Evolutionary conservation across 495 filamentous ascomycete genomes (phyloP).

Genomic region (Penicillium mononematosum): DNA sequence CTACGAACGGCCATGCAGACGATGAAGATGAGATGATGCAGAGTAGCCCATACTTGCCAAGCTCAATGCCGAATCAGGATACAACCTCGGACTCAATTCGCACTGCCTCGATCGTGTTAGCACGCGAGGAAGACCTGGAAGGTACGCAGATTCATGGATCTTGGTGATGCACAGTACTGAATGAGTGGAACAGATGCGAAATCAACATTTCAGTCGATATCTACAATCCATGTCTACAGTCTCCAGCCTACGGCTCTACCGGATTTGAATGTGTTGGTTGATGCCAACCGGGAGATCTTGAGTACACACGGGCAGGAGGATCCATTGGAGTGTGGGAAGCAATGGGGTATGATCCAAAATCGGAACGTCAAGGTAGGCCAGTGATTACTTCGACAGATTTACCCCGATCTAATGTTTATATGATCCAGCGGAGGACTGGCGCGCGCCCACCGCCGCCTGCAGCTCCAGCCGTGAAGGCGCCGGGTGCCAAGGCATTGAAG

Average conservation of each 20-base stretch:
- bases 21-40: slow-evolving; percentile 74
- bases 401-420: slow-evolving; percentile 14
- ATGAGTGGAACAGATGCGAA: slow-evolving; percentile 56
- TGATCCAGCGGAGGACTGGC: slow-evolving; percentile 49
- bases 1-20: slow-evolving; percentile 36
- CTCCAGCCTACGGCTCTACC: slow-evolving; percentile 68
- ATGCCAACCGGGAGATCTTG: slow-evolving; percentile 61
- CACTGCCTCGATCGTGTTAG: slow-evolving; percentile 64
- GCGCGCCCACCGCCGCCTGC: slow-evolving; percentile 32
- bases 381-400: neutral
- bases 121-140: slow-evolving; percentile 76
- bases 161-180: neutral
- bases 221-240: slow-evolving; percentile 84
- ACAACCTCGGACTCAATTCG: slow-evolving; percentile 30
- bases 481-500: slow-evolving; percentile 18
- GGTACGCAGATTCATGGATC: slow-evolving; percentile 42
- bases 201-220: slow-evolving; percentile 64
- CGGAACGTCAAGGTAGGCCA: slow-evolving; percentile 54
- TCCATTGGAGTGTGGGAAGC: slow-evolving; percentile 54
- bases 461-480: slow-evolving; percentile 19
- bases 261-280: slow-evolving; percentile 73
- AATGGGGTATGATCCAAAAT: slow-evolving; percentile 72
- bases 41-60: slow-evolving; percentile 63
- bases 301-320: slow-evolving; percentile 58
- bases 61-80: slow-evolving; percentile 57